Evolutionary conservation across 1,284 basidiomycete species (phyloP).

Genomic region (Malassezia brasiliensis): DNA sequence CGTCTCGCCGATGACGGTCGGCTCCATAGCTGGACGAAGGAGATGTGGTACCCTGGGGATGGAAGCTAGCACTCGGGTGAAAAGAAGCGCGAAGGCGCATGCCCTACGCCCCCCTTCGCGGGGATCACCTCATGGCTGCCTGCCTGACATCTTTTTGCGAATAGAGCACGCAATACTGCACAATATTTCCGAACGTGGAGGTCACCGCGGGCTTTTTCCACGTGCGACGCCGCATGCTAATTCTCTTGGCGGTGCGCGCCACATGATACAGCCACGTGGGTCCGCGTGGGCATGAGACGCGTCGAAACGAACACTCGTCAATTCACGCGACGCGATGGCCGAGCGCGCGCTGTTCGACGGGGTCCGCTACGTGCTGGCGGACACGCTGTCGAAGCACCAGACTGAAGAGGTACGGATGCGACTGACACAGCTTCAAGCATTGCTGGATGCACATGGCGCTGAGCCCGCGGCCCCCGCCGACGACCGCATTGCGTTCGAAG

Average conservation of each 20-base stretch:
- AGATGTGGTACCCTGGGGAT: background rate
- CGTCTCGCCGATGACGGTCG: background rate
- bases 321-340: background rate
- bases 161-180: slow-evolving; percentile 3
- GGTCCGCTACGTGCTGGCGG: background rate
- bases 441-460: background rate
- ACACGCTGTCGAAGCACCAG: background rate
- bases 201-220: background rate
- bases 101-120: background rate
- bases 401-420: background rate
- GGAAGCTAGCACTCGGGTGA: no score
- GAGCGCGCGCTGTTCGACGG: slow-evolving; percentile 2
- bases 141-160: background rate
- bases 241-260: no score
- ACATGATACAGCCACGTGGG: background rate
- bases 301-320: background rate
- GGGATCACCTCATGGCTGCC: background rate
- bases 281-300: background rate
- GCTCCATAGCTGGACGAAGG: background rate
- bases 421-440: background rate
- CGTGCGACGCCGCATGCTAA: background rate
- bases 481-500: slow-evolving; percentile 1
- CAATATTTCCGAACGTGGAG: background rate
- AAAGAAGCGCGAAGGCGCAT: no score
- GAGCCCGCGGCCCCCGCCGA: background rate